Base-by-base conservation (phyloP, 768 basidiomycete species). In the Suillus decipiens region DNA sequence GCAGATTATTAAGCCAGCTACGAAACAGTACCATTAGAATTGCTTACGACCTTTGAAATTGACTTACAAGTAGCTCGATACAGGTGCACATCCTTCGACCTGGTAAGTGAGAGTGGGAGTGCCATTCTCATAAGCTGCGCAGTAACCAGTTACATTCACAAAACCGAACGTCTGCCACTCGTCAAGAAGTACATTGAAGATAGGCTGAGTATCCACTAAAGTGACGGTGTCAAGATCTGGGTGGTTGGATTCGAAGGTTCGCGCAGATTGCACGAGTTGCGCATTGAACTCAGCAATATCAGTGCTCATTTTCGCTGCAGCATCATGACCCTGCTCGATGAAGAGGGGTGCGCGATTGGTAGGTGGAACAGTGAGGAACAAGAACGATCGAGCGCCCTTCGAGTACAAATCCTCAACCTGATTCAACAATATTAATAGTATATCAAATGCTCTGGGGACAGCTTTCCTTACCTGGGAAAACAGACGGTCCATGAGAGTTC, bases 61-160 rank as follows among this genome's bases (percentile, higher is more conserved):
- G n/a, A 78, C 84, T 76, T 68, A 87, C 86, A 89, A 88, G 70
- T 88, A 88, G 56, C 78, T 86, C 22, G 83, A 85, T 36, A 84
- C 86, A 2, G 86, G 87, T 11, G 85, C 86, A 70, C 84, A 88
- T 3, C 82, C 82, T 7, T 78, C 71, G 12, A 81, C 77, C 72
- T 88, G 84, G 43, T 85, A 86, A 19, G 81, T 83, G 54, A 60
- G 66, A 9, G 77, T 72, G 6, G 83, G 79, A 0, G 84, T 86
- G 10, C 87, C 86, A 66, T 84, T 84, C 70, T 84, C 73, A 71
- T 89, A 89, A 1, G 81, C 83, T 34, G 78, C 78, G 68, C 86
- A 86, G 62, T 75, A 89, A 3, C 86, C 86, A 1, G 86, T 87
- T 1, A 76, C 67, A 61, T 89, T 86, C 34, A 83, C 81, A 63